Evolutionary conservation across 768 basidiomycete genomes (phyloP).

Genomic region (Dacryopinax spathularia): DNA sequence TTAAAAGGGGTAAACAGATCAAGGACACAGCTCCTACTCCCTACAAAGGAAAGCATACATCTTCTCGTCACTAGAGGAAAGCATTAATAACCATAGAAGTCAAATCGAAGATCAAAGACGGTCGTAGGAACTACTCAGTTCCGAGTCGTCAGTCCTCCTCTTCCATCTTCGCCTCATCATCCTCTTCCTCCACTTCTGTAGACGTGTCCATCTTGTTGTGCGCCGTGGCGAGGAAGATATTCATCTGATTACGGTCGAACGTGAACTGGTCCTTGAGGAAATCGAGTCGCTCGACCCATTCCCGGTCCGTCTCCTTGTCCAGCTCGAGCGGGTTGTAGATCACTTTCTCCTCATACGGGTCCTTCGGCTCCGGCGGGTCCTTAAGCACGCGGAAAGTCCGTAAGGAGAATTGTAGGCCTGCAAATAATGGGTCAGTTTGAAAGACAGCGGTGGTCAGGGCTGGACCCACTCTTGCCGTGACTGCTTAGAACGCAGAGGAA

Average conservation of each 20-base stretch:
- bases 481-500: conserved; percentile 56
- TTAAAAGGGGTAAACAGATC: not conserved
- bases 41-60: not conserved
- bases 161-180: not conserved
- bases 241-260: conserved; percentile 51
- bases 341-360: conserved; percentile 29
- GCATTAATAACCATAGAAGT: not conserved
- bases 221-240: conserved; percentile 52
- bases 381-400: conserved; percentile 33
- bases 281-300: conserved; percentile 44
- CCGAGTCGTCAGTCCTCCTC: not conserved
- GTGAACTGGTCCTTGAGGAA: conserved; percentile 54
- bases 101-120: not conserved
- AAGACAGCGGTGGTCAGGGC: not conserved
- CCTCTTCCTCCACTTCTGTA: too few species aligned
- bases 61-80: not conserved
- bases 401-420: conserved; percentile 50
- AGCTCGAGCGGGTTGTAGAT: conserved; percentile 52
- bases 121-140: too few species aligned
- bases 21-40: not conserved
- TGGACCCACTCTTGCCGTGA: conserved; percentile 18
- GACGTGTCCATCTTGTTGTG: conserved; percentile 16
- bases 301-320: conserved; percentile 39
- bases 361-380: conserved; percentile 22
- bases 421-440: not conserved